Evolutionary conservation across 495 filamentous ascomycete genomes (phyloP).

Genomic region (Oidiodendron maius): DNA sequence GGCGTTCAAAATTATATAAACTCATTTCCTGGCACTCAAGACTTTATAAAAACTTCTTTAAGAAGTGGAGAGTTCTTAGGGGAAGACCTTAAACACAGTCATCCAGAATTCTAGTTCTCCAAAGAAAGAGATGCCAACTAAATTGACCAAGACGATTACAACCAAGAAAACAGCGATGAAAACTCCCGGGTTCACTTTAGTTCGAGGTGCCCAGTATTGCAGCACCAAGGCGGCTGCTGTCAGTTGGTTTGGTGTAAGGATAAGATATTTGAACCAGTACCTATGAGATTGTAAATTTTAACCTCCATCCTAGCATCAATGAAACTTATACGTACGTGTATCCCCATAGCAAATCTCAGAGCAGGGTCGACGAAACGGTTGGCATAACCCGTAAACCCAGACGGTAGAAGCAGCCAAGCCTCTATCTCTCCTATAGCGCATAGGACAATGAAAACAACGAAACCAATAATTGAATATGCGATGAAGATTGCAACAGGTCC

Average conservation of each 20-base stretch:
- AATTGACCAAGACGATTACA: conserved; percentile 59
- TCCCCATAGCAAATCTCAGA: not conserved
- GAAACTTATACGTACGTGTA: not conserved
- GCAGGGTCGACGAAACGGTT: conserved; percentile 22
- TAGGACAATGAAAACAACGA: conserved; percentile 58
- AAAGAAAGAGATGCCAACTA: conserved; percentile 61
- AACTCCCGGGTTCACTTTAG: conserved; percentile 50
- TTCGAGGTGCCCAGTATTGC: conserved; percentile 60
- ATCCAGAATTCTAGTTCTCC: conserved; percentile 49
- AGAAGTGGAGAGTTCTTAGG: too few species aligned
- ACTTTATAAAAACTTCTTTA: too few species aligned
- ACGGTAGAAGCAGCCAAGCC: conserved; percentile 62
- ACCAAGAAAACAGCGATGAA: conserved; percentile 72
- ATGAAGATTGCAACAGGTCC: conserved; percentile 62
- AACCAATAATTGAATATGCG: conserved; percentile 62
- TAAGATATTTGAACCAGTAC: conserved; percentile 1
- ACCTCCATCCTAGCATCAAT: not conserved
- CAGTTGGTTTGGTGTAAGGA: not conserved
- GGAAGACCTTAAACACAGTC: too few species aligned
- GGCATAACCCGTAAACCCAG: conserved; percentile 23
- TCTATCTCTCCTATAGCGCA: conserved; percentile 59
- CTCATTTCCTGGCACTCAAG: too few species aligned
- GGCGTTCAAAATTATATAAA: too few species aligned
- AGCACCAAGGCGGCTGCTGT: conserved; percentile 67
- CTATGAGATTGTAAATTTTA: not conserved